Evolutionary conservation across 345 rosid genomes (phyloP).

Genomic region (Populus tremula): DNA sequence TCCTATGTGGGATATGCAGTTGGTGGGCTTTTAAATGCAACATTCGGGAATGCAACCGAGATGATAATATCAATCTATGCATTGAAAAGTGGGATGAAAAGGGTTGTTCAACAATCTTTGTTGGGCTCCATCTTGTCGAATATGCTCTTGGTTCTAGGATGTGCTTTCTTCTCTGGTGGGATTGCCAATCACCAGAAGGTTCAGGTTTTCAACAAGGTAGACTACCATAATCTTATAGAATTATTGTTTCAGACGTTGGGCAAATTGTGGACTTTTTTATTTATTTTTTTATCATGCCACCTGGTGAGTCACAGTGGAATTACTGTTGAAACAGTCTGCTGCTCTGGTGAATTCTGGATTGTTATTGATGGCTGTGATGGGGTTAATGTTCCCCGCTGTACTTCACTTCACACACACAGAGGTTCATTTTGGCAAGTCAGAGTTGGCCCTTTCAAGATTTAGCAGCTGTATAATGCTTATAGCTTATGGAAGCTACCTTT

Average conservation of each 20-base stretch:
- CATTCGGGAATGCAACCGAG: constrained; percentile 86
- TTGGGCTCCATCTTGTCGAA: constrained; percentile 82
- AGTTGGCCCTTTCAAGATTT: constrained; percentile 83
- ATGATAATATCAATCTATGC: constrained; percentile 78
- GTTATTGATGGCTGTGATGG: constrained; percentile 91
- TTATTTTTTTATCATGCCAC: not conserved
- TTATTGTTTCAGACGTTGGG: not conserved
- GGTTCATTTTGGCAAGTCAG: constrained; percentile 69
- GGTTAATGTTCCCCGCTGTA: constrained; percentile 79
- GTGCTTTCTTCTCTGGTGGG: constrained; percentile 81
- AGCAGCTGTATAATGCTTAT: constrained; percentile 85
- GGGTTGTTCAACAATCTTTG: constrained; percentile 77
- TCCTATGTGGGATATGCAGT: constrained; percentile 33
- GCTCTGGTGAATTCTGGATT: constrained; percentile 75
- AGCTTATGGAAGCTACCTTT: constrained; percentile 74
- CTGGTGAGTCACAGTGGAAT: constrained; percentile 5
- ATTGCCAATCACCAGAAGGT: constrained; percentile 53
- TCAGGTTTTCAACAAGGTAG: constrained; percentile 73
- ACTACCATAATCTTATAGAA: not conserved
- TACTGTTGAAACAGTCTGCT: constrained; percentile 43
- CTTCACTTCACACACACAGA: constrained; percentile 79
- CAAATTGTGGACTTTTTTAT: not conserved
- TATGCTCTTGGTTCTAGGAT: constrained; percentile 88
- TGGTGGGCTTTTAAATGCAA: constrained; percentile 84
- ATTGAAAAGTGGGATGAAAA: constrained; percentile 63